Base-by-base conservation (phyloP, 2,329 filamentous ascomycete species). In the Cryphonectria carpinicola region DNA sequence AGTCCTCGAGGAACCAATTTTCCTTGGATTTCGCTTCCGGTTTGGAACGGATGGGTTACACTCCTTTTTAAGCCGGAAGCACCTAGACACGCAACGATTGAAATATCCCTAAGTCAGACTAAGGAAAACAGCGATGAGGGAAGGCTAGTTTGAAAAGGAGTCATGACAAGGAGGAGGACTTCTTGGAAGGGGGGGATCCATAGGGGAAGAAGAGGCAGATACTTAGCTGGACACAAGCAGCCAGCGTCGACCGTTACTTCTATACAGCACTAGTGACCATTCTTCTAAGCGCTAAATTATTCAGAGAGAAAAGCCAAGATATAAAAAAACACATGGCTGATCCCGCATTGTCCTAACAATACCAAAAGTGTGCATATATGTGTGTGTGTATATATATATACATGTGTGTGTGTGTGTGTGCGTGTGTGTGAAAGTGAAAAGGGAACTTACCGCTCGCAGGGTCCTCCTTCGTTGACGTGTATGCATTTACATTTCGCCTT, bases 401-500 rank as follows among this genome's bases (percentile, higher is more conserved):
- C 32, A 14, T 56, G 11, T 56, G 25, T 32, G 13, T 56, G 52
- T 46, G 43, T 22, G 17, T 46, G 56, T 35, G 58, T n/a, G 19
- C 3, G 35, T n/a, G 58, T 13, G 11, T n/a, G 7, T 10, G 2
- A 13, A 19, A 25, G n/a, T 25, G 17, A 41, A 4, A 63, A 22
- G 19, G 32, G 5, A 52, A 66, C 72, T 4, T 56, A 75, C 70
- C 81, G 77, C 70, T 83, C 81, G 70, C 82, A 84, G 63, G 75
- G 77, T 5, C 72, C 72, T 28, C 78, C 71, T 28, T 72, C 70
- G 25, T 64, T 67, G 25, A 80, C 78, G 71, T 83, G 75, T 70
- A 85, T 82, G 76, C 84, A 86, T 72, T 84, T 83, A 76, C 82
- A 84, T 74, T 86, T 86, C 67, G 84, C 82, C 60, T 78, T 80